Conservation (phyloP, 805 yeast genomes). For the Barnettozyma botsteinii region DNA sequence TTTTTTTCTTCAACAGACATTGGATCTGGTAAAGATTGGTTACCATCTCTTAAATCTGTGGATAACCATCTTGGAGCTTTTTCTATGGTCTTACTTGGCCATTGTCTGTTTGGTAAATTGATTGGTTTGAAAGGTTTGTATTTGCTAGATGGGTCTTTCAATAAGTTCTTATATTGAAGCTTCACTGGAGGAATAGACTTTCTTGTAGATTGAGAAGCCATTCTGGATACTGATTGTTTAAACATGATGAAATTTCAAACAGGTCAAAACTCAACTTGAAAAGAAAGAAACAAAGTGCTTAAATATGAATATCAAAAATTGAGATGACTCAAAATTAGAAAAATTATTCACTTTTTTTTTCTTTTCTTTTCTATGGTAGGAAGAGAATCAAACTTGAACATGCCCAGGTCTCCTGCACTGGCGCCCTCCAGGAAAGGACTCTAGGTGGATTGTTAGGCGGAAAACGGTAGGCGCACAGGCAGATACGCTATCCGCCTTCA, state of each 20-base stretch:
- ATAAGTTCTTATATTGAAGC: constrained; percentile 43
- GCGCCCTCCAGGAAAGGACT: too few species aligned
- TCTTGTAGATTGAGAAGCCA: constrained; percentile 21
- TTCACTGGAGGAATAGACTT: constrained; percentile 24
- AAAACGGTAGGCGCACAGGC: too few species aligned
- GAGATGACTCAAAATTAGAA: too few species aligned
- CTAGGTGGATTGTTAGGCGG: too few species aligned
- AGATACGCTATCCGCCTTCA: not conserved
- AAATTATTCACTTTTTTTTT: too few species aligned
- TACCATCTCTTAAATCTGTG: constrained; percentile 77
- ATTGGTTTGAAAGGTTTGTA: constrained; percentile 53
- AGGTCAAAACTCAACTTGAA: too few species aligned
- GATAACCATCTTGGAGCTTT: constrained; percentile 79
- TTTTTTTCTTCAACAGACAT: constrained; percentile 72
- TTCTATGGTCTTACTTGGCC: constrained; percentile 63
- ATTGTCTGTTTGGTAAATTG: constrained; percentile 53
- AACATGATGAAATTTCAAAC: too few species aligned
- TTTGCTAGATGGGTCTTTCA: constrained; percentile 62
- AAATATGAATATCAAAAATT: too few species aligned
- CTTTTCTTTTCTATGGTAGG: too few species aligned
- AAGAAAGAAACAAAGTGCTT: too few species aligned
- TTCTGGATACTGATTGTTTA: constrained; percentile 17
- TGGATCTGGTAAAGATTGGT: constrained; percentile 78
- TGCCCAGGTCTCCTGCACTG: too few species aligned
- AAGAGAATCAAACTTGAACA: too few species aligned